Base-by-base conservation (phyloP, 768 basidiomycete genomes). In the Coprinopsis sp. region DNA sequence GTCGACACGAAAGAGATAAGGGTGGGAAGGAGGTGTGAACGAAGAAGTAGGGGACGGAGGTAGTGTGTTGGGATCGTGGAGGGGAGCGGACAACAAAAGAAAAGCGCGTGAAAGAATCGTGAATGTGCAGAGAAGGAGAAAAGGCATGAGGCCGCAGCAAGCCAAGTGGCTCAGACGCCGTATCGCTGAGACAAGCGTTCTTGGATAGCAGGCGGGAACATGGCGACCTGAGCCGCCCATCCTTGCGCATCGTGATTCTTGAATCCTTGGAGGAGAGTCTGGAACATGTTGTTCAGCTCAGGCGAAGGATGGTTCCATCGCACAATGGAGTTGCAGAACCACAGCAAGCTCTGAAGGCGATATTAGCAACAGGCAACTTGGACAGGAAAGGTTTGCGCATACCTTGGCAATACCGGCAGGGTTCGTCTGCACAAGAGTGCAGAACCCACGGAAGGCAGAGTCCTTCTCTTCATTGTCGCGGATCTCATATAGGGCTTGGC, bases 391-490 rank as follows among this genome's bases (percentile, higher is more conserved):
- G n/a, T 14, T n/a, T n/a, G n/a, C 5, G 66, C 82, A 51, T 46
- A 88, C 93, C 81, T 92, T 92, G 33, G 90, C 81, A 50, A 97
- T 91, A 2, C 95, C 96, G 51, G 81, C 80, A 14, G 96, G 96
- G 63, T 99, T 99, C 24, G 81, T 81, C 65, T 94, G 91, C 50
- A 98, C 91, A 29, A 97, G 83, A 23, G 91, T 91, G 66, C 96
- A 99, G 57, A 99, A 80, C 2, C 96, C 96, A 47, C 94, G 78
- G 81, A 98, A 99, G 5, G 96, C 96, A 18, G 93, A 97, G 59
- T 97, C 96, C 69, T 98, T 99, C 73, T 99, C 96, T 57, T 98
- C 95, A 58, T 98, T 99, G 59, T 99, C 96, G 53, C 96, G 85
- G 64, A 99, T 99, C 66, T 98, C 96, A 62, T 93, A 93, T 44